Base-by-base conservation (phyloP, 441 rosid species). In the Euphorbia corollata region DNA sequence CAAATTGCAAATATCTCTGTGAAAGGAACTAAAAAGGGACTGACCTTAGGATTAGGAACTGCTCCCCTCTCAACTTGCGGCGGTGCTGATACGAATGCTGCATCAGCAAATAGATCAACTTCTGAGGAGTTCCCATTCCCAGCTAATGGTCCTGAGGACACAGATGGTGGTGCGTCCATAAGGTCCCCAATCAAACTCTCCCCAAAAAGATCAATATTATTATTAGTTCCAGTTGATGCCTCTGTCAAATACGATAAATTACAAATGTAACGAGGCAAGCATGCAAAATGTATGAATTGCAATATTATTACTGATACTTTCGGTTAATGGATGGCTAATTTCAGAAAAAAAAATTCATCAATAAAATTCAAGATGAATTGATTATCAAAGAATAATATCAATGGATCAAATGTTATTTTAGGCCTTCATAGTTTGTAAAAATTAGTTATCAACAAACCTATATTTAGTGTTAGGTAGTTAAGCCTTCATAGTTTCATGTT, bases 91-190 rank as follows among this genome's bases (percentile, higher is more conserved):
- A 94, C 91, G 80, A 91, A 94, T 73, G 77, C 65, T 75, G 98
- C 97, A 86, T 91, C 91, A 68, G 94, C 98, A 83, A 94, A 94
- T 71, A 94, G 88, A 78, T 94, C 99, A 71, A 72, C 84, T 63
- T 88, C 94, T 2, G 79, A 75, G 65, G 79, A 75, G 65, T 73
- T 83, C 71, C 80, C 75, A 76, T 79, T 81, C 63, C 57, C 69
- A 27, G 83, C 38, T 81, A 87, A 69, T 63, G 78, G 65, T 72
- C 85, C 84, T 19, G 79, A 58, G 45, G 94, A 89, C 68, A 73
- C 86, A 71, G 92, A 63, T 71, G 77, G 58, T 16, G 90, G 86
- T 63, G 76, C 84, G 75, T 95, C 98, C 81, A 92, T 68, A 69
- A 94, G 77, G 75, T 91, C 92, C 53, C 86, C 96, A 68, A 87